Base-by-base conservation (phyloP, 805 yeast species). In the Komagataella ulmi region DNA sequence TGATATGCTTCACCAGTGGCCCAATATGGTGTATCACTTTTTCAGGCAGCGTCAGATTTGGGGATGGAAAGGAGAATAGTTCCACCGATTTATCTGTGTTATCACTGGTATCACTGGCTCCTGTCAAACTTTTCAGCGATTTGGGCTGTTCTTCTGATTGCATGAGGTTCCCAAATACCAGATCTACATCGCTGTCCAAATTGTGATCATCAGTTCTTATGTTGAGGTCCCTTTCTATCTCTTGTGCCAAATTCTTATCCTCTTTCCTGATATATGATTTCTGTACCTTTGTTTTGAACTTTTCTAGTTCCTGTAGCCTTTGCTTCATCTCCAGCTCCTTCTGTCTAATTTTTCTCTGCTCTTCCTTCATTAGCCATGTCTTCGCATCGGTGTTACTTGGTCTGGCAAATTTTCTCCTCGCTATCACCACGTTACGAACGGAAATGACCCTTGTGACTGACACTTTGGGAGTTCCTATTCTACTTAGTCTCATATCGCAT, bases 211-310 rank as follows among this genome's bases (percentile, higher is more conserved):
- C 59, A 24, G 59, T 54, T 3, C 58, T 46, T 12, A 50, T 47
- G n/a, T 54, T 52, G 1, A 63, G 48, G n/a, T 63, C 64, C 14
- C 54, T 47, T 24, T 53, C 57, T 7, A 54, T 52, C n/a, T 49
- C 43, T 23, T 58, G 48, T 19, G 55, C 56, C 24, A 54, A 47
- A 10, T 17, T 30, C n/a, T 53, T 55, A 52, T 58, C 61, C 49
- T 57, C 53, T 49, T 53, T 60, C 10, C 51, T 53, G 53, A 55
- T 61, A 24, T 59, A 56, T 45, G 53, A 44, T 49, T 53, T 49
- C 60, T 64, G 57, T 49, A 64, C 53, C 46, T 56, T 44, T 64
- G 58, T 18, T 55, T 73, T 57, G 59, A 66, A 55, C 10, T 51
- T 56, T 14, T 61, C 60, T 2, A 76, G 64, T 7, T 46, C 43